Percentiles rank a stretch among this genome's conserved stretches.
Evolutionary conservation across 495 filamentous ascomycete species (phyloP).

Genomic region (Margaritispora aquatica): DNA sequence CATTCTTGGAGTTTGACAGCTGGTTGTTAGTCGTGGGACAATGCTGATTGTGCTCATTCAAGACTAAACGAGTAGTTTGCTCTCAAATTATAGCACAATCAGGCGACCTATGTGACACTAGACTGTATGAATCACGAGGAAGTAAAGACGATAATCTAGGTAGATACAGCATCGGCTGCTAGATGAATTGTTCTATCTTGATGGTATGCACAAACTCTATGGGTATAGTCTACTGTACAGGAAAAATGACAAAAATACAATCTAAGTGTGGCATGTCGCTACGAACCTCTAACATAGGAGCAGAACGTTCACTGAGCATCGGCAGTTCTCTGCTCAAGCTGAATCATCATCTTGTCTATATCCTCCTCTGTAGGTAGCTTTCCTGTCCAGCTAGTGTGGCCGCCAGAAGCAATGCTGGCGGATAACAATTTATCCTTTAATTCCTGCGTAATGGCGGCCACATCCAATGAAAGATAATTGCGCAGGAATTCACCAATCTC

Average conservation of each 20-base stretch:
- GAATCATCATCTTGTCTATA: not conserved
- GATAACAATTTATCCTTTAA: slow-evolving; percentile 48
- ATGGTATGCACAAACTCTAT: not conserved
- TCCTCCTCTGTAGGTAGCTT: slow-evolving; percentile 17
- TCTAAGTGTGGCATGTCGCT: not conserved
- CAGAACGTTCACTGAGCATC: not conserved
- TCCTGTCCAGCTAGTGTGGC: slow-evolving; percentile 13
- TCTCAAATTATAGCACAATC: not conserved
- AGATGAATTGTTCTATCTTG: not conserved
- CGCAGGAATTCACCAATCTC: slow-evolving; percentile 78
- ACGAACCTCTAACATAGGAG: not conserved
- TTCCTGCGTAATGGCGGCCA: slow-evolving; percentile 67
- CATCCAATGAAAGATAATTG: slow-evolving; percentile 73
- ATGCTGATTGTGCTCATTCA: not conserved
- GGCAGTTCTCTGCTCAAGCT: slow-evolving; percentile 1
- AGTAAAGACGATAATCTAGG: too few species aligned
- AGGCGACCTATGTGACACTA: not conserved
- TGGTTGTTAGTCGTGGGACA: not conserved
- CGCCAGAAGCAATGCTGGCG: not conserved
- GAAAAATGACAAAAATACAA: not conserved
- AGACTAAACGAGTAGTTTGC: not conserved
- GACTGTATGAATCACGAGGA: not conserved
- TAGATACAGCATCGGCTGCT: too few species aligned
- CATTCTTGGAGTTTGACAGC: not conserved
- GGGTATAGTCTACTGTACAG: not conserved